phyloP scores from a whole-genome alignment of 1,284 basidiomycete genomes.

The Bondarzewia mesenterica region DNA sequence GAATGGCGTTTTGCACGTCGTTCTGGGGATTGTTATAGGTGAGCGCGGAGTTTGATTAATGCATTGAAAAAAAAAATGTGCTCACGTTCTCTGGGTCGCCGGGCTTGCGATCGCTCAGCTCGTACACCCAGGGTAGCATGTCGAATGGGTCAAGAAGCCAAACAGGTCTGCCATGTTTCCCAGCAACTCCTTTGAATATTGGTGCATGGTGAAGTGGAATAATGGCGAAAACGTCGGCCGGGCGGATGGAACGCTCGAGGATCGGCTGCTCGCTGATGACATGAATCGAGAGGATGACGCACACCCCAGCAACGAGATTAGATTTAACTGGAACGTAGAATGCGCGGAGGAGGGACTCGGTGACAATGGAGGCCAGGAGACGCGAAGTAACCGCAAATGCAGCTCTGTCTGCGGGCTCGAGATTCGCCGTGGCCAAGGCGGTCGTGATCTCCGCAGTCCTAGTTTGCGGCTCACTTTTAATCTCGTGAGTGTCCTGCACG shows the following conservation, averaged over 20 bases:
- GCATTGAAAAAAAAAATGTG: background rate
- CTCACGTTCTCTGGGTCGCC: slow-evolving; percentile 5
- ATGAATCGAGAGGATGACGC: slow-evolving; percentile 28
- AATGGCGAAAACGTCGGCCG: slow-evolving; percentile 29
- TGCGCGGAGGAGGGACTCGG: slow-evolving; percentile 33
- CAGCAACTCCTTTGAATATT: slow-evolving; percentile 20
- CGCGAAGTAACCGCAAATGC: slow-evolving; percentile 38
- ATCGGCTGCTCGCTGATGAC: slow-evolving; percentile 22
- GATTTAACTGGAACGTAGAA: slow-evolving; percentile 28
- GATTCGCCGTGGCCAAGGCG: background rate
- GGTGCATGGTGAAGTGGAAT: slow-evolving; percentile 31
- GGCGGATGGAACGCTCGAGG: slow-evolving; percentile 20
- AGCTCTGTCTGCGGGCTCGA: slow-evolving; percentile 26
- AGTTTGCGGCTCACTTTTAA: too few relatives aligned
- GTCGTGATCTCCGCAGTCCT: background rate
- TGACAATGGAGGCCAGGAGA: slow-evolving; percentile 37
- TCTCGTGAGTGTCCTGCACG: too few relatives aligned
- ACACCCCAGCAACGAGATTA: slow-evolving; percentile 21
- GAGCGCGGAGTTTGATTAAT: background rate
- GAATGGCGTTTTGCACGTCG: slow-evolving; percentile 15
- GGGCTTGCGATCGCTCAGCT: slow-evolving; percentile 13
- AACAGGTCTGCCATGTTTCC: slow-evolving; percentile 25
- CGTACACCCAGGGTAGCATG: slow-evolving; percentile 36
- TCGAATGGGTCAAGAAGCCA: slow-evolving; percentile 39
- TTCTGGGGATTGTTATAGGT: slow-evolving; percentile 3